phyloP scores from a whole-genome alignment of 73 alveolate genomes.

The Blepharisma japonicum region DNA sequence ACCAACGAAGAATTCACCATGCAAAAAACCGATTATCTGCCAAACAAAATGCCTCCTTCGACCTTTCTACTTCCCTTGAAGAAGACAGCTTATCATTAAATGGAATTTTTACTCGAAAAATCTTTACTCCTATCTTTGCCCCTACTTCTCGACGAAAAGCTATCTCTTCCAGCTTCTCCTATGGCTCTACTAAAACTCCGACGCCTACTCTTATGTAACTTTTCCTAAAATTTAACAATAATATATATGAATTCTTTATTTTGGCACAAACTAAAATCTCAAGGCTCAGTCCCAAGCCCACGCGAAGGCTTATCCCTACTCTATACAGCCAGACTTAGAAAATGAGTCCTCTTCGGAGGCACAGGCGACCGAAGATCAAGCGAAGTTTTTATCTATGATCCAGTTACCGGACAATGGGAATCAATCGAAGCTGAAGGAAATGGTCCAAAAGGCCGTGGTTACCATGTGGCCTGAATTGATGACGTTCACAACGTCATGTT shows the following conservation, averaged over 20 bases:
- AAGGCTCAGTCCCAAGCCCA: constrained; percentile 15
- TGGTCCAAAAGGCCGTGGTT: constrained; percentile 19
- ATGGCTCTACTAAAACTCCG: no score
- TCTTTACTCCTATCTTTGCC: no score
- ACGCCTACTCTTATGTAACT: no score
- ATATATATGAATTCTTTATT: constrained; percentile 11
- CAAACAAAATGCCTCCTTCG: no score
- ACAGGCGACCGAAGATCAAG: constrained; percentile 17
- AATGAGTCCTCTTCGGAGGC: constrained; percentile 21
- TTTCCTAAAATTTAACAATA: not conserved
- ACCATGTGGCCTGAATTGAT: constrained; percentile 27
- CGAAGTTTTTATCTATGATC: constrained; percentile 22
- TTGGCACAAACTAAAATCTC: constrained; percentile 3
- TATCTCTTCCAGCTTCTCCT: no score
- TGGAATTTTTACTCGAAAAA: no score
- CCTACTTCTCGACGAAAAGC: no score
- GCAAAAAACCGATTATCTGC: no score
- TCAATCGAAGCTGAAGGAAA: constrained; percentile 32
- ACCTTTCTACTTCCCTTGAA: no score
- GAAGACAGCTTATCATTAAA: no score
- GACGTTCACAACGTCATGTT: constrained; percentile 28
- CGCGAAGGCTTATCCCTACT: constrained; percentile 11
- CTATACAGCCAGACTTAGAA: constrained; percentile 5
- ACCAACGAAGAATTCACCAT: no score
- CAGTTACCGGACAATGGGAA: constrained; percentile 30